A percentile compares a stretch with the other conserved stretches of the same genome.
Conservation (phyloP, 371 early-diverging fungal species). For the Mucor lusitanicus region DNA sequence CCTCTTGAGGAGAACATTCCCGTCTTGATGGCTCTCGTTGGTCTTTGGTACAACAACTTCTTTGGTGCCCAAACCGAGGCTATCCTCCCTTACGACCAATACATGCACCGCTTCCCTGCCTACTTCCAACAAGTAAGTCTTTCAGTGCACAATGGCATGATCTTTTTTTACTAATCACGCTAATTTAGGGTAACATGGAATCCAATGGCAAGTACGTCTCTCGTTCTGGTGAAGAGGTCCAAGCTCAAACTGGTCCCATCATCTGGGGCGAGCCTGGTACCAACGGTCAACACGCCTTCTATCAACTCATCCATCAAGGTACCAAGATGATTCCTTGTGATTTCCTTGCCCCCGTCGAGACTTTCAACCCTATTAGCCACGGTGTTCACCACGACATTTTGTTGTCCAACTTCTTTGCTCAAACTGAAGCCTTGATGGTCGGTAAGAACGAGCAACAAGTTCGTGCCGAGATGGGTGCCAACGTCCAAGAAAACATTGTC, state of each 20-base stretch:
- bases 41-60: conserved; percentile 99
- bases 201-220: conserved; percentile 98
- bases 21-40: conserved; percentile 90
- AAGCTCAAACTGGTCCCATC: conserved; percentile 93
- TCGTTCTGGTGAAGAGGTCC: conserved; percentile 75
- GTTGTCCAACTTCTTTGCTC: conserved; percentile 98
- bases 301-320: conserved; percentile 99
- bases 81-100: conserved; percentile 98
- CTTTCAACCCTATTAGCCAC: conserved; percentile 83
- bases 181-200: conserved; percentile 95
- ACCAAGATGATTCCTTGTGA: conserved; percentile 96
- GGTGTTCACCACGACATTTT: conserved; percentile 92
- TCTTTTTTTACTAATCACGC: not conserved
- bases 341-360: conserved; percentile 92
- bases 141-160: not conserved
- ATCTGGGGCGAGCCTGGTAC: conserved; percentile 99
- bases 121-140: conserved; percentile 92
- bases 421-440: conserved; percentile 96
- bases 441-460: conserved; percentile 88
- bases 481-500: conserved; percentile 67
- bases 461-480: conserved; percentile 68
- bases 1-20: conserved; percentile 93
- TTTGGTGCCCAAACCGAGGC: conserved; percentile 94
- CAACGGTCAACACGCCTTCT: conserved; percentile 99
- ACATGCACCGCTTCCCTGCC: conserved; percentile 94